Percentiles rank a stretch among this genome's conserved stretches.
phyloP scores from a whole-genome alignment of 495 filamentous ascomycete species.

The Xylaria grammica region DNA sequence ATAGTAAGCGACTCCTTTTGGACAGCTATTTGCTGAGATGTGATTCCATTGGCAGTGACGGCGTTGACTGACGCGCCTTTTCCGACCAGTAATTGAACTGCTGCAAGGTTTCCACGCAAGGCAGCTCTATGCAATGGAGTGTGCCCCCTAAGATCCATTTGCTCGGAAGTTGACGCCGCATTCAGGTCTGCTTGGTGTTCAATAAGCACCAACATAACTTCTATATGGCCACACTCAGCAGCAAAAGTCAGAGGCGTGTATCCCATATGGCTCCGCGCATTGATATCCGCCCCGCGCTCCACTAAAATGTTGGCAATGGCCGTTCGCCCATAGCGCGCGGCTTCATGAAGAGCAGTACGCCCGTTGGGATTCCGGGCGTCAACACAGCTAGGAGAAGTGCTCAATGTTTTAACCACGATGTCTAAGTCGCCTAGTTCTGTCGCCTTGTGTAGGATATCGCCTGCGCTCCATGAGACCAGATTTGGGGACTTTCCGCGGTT shows the following conservation, averaged over 20 bases:
- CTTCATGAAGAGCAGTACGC: constrained; percentile 60
- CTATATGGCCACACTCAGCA: neutral
- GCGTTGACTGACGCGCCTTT: constrained; percentile 4
- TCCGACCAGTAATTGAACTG: neutral
- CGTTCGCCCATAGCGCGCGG: constrained; percentile 49
- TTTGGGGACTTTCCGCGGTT: neutral
- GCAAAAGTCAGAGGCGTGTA: constrained; percentile 1
- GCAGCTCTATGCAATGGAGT: neutral
- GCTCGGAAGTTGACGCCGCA: neutral
- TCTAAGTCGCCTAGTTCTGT: neutral
- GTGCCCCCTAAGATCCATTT: neutral
- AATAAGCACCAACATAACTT: neutral
- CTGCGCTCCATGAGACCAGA: neutral
- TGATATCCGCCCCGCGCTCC: constrained; percentile 50
- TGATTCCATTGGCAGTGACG: neutral
- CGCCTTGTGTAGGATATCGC: neutral
- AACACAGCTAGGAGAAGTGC: neutral
- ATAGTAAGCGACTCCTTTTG: neutral
- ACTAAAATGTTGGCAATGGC: constrained; percentile 57
- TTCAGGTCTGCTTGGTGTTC: neutral
- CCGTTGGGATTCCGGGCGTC: constrained; percentile 52
- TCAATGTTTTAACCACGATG: neutral
- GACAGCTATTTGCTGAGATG: neutral
- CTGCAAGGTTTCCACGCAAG: neutral
- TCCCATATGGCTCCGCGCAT: constrained; percentile 22